These are phyloP conservation scores for Daedaleopsis sinensis DNA, from an alignment of 768 basidiomycete genomes.

Conservation along the genomic window DNA sequence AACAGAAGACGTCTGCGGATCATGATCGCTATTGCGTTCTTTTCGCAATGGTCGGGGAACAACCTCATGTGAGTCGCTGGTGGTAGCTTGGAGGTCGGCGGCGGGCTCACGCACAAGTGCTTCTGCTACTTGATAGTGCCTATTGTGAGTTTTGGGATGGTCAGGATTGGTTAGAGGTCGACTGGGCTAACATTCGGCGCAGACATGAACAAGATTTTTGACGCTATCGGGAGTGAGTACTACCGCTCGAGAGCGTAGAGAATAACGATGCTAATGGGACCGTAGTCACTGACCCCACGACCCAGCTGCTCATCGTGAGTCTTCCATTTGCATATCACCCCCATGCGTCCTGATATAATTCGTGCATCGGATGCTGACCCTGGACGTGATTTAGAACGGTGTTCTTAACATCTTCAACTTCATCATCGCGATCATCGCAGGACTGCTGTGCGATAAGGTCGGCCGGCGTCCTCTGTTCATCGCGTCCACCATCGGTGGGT, in stretches of 20 bases:
- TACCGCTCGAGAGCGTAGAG: not conserved
- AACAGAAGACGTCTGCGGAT: slow-evolving; percentile 59
- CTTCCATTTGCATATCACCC: not conserved
- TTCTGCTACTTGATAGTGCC: slow-evolving; percentile 16
- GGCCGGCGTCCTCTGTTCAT: slow-evolving; percentile 57
- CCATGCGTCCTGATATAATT: not conserved
- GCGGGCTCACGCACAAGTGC: no score
- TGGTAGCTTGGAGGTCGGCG: no score
- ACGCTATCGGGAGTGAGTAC: slow-evolving; percentile 47
- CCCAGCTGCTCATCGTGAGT: slow-evolving; percentile 45
- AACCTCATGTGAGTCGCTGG: slow-evolving; percentile 22
- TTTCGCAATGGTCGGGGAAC: slow-evolving; percentile 48
- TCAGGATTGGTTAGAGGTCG: not conserved
- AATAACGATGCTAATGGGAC: not conserved
- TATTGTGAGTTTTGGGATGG: slow-evolving; percentile 31
- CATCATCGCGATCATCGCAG: slow-evolving; percentile 51
- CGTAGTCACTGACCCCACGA: slow-evolving; percentile 45
- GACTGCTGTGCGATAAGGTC: slow-evolving; percentile 49
- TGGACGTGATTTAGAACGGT: slow-evolving; percentile 44
- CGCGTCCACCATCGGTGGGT: slow-evolving; percentile 45
- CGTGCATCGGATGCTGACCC: not conserved
- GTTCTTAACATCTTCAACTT: slow-evolving; percentile 60
- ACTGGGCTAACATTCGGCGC: not conserved
- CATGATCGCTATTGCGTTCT: slow-evolving; percentile 60
- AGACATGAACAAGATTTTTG: slow-evolving; percentile 58